A percentile compares a stretch with the other conserved stretches of the same genome.
Evolutionary conservation across 805 yeast genomes (phyloP).

Genomic region (Zygosaccharomyces kombuchaensis): DNA sequence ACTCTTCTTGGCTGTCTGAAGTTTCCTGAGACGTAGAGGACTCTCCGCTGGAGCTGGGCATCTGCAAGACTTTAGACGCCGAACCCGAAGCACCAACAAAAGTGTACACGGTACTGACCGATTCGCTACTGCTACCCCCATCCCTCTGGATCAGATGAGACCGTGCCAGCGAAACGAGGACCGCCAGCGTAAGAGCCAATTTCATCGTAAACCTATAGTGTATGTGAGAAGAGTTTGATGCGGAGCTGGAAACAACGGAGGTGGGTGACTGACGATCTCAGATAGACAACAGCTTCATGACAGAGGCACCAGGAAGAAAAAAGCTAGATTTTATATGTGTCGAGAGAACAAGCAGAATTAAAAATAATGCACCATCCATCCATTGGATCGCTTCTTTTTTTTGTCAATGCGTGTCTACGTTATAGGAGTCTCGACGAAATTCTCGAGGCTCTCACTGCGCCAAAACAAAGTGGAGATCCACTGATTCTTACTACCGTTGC

Average conservation of each 20-base stretch:
- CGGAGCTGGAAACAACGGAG: not conserved
- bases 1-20: slow-evolving; percentile 10
- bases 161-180: not conserved
- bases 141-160: slow-evolving; percentile 3
- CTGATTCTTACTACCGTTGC: not conserved
- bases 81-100: slow-evolving; percentile 13
- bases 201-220: not conserved
- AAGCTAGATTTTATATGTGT: not conserved
- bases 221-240: not conserved
- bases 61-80: slow-evolving; percentile 9
- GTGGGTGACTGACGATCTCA: not conserved
- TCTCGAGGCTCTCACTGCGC: slow-evolving; percentile 4
- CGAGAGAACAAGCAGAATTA: not conserved
- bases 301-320: not conserved
- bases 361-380: not conserved
- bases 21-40: slow-evolving; percentile 1
- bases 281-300: no score
- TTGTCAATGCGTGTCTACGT: not conserved
- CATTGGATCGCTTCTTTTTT: slow-evolving; percentile 2
- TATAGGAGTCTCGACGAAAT: slow-evolving; percentile 4
- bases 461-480: not conserved
- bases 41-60: slow-evolving; percentile 8
- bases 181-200: slow-evolving; percentile 5
- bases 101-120: slow-evolving; percentile 11
- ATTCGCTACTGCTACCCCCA: not conserved